Evolutionary conservation across 192 early-diverging fungal species (phyloP).

Genomic region (Backusella morwellensis): DNA sequence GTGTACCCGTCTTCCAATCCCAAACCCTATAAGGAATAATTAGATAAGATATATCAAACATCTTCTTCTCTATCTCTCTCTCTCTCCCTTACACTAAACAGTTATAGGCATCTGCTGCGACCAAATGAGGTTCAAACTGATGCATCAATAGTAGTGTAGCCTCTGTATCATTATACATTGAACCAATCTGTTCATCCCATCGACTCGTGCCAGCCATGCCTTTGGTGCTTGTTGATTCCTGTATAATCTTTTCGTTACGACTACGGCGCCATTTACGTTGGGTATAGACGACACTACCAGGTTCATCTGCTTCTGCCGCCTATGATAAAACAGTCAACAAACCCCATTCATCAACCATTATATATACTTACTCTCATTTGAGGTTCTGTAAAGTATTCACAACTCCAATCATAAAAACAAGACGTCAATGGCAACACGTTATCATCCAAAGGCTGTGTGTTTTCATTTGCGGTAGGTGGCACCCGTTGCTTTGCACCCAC

Average conservation of each 20-base stretch:
- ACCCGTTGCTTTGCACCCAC: neutral
- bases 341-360: no score
- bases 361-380: conserved; percentile 69
- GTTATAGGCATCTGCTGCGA: conserved; percentile 71
- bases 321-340: conserved; percentile 15
- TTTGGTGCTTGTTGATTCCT: conserved; percentile 47
- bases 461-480: neutral
- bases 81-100: conserved; percentile 52
- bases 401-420: conserved; percentile 79
- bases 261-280: conserved; percentile 70
- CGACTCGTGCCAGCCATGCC: conserved; percentile 57
- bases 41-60: neutral
- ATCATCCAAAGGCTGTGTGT: conserved; percentile 15
- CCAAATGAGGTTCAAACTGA: conserved; percentile 81
- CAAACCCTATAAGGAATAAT: conserved; percentile 52
- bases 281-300: conserved; percentile 73
- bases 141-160: conserved; percentile 69
- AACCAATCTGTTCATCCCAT: conserved; percentile 52
- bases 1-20: conserved; percentile 65
- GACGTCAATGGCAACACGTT: conserved; percentile 57
- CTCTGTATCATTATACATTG: conserved; percentile 52
- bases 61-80: no score
- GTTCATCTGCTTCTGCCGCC: conserved; percentile 75
- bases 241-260: conserved; percentile 64
- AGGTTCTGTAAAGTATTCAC: conserved; percentile 85